Base-by-base conservation (phyloP, 257 asterid species). In the Verbena officinalis region DNA sequence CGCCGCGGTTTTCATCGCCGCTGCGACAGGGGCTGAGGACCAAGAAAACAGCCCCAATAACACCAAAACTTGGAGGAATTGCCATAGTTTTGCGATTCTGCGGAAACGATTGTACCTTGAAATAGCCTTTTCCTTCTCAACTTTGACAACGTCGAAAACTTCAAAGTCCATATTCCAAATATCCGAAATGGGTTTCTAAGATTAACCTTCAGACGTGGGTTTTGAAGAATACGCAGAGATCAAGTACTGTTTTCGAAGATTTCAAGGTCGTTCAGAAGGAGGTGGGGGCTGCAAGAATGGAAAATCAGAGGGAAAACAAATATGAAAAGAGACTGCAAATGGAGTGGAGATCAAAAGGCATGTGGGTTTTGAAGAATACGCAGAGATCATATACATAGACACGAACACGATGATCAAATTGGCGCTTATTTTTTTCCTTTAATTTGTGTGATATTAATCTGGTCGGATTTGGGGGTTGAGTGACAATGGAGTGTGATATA, bases 11-110 rank as follows among this genome's bases (percentile, higher is more conserved):
- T 58, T 68, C 54, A 77, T 0, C 0, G 62, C 77, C 43, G 64
- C 67, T 60, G 98, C 88, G 5, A 78, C 70, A 17, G 81, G 80
- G 42, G 83, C 72, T 39, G 95, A 75, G 8, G 90, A 82, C 96
- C 97, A 90, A 9, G 90, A 87, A 54, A 93, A 50, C 53, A 83
- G 45, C 11, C 77, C 75, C n/a, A 87, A 43, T 17, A 77, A 67
- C 14, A 78, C 70, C 13, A 81, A 2, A 17, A 75, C 65, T 63
- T 90, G 91, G 21, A 81, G 34, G 53, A 78, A 30, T 53, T 82
- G 91, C 59, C 87, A 64, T 4, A 80, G 5, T 45, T 61, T 82
- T 1, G 73, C 70, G 9, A 83, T 71, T 53, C 60, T 62, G 24
- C 83, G 87, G 23, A 80, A 76, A 59, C 76, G 78, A 19, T 79